Conservation (phyloP, 140 eudicot species). For the Oenanthe javanica region DNA sequence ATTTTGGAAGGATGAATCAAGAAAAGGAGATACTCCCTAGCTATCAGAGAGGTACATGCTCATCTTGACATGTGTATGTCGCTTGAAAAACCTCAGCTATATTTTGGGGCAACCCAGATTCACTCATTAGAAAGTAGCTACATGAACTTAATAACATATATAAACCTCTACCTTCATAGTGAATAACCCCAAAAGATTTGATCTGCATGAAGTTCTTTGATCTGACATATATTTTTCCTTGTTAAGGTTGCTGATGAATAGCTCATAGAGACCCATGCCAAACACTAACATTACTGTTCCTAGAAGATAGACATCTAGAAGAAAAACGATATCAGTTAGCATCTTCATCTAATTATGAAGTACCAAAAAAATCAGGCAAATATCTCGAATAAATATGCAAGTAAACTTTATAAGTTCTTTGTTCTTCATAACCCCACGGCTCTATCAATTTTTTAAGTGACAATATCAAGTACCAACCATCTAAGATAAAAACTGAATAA, state of each 20-base stretch:
- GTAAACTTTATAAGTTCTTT: background rate
- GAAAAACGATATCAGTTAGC: background rate
- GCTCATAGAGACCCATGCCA: conserved; percentile 97
- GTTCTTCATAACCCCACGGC: background rate
- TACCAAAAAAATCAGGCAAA: background rate
- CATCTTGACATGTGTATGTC: background rate
- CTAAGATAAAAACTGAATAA: no score
- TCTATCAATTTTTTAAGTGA: background rate
- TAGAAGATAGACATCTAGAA: conserved; percentile 69
- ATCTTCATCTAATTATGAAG: background rate
- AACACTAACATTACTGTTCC: conserved; percentile 97
- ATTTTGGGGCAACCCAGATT: background rate
- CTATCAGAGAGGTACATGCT: background rate
- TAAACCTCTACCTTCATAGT: conserved; percentile 46
- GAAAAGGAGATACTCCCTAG: no score
- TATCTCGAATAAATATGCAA: background rate
- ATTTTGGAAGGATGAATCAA: no score
- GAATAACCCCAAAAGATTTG: conserved; percentile 74
- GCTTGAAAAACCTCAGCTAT: background rate
- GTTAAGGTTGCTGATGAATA: conserved; percentile 79
- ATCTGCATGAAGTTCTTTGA: conserved; percentile 26
- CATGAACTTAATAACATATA: background rate
- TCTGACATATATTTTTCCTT: conserved; percentile 34
- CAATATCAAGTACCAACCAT: background rate
- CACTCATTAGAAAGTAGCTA: background rate